phyloP scores from a whole-genome alignment of 257 asterid species.

The Knoxia roxburghii region DNA sequence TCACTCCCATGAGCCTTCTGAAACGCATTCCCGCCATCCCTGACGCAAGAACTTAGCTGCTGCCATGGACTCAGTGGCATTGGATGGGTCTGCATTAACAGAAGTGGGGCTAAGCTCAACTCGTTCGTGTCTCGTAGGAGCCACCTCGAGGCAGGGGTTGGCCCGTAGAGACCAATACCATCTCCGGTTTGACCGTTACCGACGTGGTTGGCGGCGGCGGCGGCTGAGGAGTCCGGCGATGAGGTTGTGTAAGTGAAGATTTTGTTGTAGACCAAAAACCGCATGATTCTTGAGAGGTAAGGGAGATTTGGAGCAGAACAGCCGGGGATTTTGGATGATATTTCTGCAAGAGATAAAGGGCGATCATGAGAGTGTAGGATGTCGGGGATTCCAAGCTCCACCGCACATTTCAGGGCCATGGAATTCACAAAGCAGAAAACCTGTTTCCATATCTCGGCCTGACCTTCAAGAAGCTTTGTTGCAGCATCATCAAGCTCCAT shows the following conservation, averaged over 20 bases:
- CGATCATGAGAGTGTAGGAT: slow-evolving; percentile 10
- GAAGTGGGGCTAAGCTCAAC: background rate
- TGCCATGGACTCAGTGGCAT: background rate
- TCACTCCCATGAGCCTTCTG: background rate
- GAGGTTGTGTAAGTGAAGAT: background rate
- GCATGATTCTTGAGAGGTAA: background rate
- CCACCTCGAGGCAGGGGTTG: background rate
- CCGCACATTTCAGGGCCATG: slow-evolving; percentile 19
- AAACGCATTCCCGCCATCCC: background rate
- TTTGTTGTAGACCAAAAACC: background rate
- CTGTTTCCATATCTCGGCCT: slow-evolving; percentile 11
- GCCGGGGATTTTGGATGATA: background rate
- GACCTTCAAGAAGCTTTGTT: slow-evolving; percentile 8
- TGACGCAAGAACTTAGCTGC: background rate
- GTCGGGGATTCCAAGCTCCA: slow-evolving; percentile 19
- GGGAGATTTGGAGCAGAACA: background rate
- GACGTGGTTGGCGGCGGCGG: too few relatives aligned
- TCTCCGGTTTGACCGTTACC: too few relatives aligned
- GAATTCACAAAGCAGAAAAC: slow-evolving; percentile 10
- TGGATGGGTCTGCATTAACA: background rate
- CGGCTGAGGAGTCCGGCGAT: background rate
- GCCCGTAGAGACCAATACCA: background rate
- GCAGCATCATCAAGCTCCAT: too few relatives aligned
- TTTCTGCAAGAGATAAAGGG: slow-evolving; percentile 9
- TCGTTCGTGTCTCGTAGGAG: background rate